Conservation (phyloP, 345 rosid species). For the Rhodamnia argentea region DNA sequence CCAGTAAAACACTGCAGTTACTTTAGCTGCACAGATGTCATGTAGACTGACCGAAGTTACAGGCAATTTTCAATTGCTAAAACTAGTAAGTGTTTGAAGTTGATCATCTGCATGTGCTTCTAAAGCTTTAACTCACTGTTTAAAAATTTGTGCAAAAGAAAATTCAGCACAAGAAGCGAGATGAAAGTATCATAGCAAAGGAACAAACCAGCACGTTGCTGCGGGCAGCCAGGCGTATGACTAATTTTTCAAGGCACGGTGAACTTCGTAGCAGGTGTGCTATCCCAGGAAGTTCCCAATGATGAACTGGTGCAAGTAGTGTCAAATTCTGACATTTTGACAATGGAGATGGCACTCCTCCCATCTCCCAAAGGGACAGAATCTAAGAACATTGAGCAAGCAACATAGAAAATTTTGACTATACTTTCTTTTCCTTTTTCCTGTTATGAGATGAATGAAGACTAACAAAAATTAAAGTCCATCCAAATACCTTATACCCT, state of each 20-base stretch:
- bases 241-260: background rate
- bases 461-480: background rate
- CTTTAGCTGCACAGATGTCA: too few relatives aligned
- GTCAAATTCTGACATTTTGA: background rate
- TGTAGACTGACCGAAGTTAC: too few relatives aligned
- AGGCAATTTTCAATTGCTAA: too few relatives aligned
- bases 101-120: background rate
- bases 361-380: too few relatives aligned
- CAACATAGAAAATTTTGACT: background rate
- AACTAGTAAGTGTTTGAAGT: too few relatives aligned
- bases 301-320: background rate
- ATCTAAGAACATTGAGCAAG: background rate
- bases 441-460: background rate
- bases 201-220: background rate
- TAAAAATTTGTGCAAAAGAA: too few relatives aligned
- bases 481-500: background rate
- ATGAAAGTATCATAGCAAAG: background rate
- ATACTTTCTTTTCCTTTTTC: too few relatives aligned
- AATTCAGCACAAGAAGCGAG: background rate
- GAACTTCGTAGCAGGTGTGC: background rate
- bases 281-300: background rate
- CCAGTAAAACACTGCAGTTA: too few relatives aligned
- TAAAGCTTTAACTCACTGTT: background rate
- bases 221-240: background rate
- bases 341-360: too few relatives aligned